Conservation (phyloP, 2,329 filamentous ascomycete species). For the Cordyceps cateniannulata region DNA sequence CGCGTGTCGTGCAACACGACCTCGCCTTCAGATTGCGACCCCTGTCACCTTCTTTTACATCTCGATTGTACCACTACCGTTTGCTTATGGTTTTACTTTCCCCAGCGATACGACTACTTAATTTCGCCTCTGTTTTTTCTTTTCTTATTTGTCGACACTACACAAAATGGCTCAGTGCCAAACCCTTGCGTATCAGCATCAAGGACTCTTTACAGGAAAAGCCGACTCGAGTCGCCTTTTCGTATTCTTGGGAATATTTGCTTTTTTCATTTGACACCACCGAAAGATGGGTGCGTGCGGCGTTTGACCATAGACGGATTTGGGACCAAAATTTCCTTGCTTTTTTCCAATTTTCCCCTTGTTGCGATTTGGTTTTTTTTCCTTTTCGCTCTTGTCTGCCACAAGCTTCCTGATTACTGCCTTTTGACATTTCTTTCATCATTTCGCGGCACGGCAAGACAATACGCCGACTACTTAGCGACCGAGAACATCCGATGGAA, state of each 20-base stretch:
- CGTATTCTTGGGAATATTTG: constrained; percentile 4
- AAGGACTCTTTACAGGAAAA: constrained; percentile 14
- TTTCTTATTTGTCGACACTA: constrained; percentile 25
- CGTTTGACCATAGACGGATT: constrained; percentile 14
- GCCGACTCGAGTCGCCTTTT: not conserved
- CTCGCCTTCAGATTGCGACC: constrained; percentile 13
- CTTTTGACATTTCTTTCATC: not conserved
- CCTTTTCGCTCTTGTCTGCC: constrained; percentile 4
- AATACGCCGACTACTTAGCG: constrained; percentile 15
- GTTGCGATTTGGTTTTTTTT: constrained; percentile 8
- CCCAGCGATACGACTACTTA: constrained; percentile 26
- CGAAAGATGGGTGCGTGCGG: constrained; percentile 3
- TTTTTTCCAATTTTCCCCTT: constrained; percentile 9
- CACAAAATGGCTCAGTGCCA: constrained; percentile 31
- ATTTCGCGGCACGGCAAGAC: constrained; percentile 9
- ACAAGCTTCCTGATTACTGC: not conserved
- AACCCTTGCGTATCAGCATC: constrained; percentile 32
- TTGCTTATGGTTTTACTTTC: constrained; percentile 22
- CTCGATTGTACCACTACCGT: constrained; percentile 13
- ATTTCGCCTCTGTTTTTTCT: constrained; percentile 22
- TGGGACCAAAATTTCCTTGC: not conserved
- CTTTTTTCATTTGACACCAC: constrained; percentile 13
- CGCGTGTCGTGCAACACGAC: constrained; percentile 5
- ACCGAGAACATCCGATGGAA: constrained; percentile 22
- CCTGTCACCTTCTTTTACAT: constrained; percentile 17